Evolutionary conservation across 2,329 filamentous ascomycete species (phyloP), one percentile per base, ranked within the genome.

Genomic region (Colletotrichum sp.): DNA sequence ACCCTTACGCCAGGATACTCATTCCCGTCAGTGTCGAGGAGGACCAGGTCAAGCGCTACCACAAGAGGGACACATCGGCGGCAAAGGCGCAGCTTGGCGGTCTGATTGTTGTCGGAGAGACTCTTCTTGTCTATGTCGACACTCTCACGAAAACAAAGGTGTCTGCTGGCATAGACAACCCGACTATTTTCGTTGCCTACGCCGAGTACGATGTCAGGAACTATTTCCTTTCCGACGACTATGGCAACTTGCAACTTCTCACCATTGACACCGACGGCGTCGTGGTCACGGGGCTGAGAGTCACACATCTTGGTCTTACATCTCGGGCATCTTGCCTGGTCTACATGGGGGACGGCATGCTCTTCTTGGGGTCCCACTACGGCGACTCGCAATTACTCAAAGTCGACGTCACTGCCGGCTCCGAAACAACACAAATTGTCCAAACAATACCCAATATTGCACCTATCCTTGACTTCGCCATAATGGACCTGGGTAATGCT

Each of bases 401-500:
- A 68, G 88, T 93, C 36, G 90, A 87, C 24, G 77, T 85, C 8
- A 80, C 84, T 3, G 79, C 83, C 18, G 39, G 39, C 39, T 44
- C 18, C 0, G 79, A 82, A 28, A 81, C 89, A 0, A 88, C 96
- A 75, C 88, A 93, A 64, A 84, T 96, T 6, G 84, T 97, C 12
- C 95, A 98, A 81, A 94, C 92, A 0, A 89, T 98, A 72, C 87
- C 91, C 5, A 99, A 98, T 81, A 95, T 99, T 80, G 96, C 95
- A 0, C 97, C 97, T 0, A 95, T 99, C 57, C 86, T 99, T 52
- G 97, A 99, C 82, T 98, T 99, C 80, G 93, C 95, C 1, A 92
- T 99, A 18, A 98, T 99, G 95, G 97, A 99, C 81, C 94, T 99
- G 89, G 96, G 96, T 1, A 96, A 95, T 79, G 93, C 95, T 76